Conservation (phyloP, 1,284 basidiomycete species). For the Albatrellus sp. region DNA sequence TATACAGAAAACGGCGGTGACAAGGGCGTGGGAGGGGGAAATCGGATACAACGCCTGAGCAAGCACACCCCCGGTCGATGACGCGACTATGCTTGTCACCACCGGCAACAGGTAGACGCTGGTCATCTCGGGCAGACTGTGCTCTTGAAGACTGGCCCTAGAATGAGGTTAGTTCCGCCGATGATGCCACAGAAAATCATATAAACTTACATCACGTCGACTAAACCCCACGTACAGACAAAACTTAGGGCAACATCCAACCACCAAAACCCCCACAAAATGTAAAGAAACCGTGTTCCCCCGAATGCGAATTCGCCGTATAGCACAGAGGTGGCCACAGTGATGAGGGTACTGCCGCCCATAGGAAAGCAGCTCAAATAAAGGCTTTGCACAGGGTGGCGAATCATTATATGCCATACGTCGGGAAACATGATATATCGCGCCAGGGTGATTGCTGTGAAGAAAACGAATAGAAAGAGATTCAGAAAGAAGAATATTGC, state of each 20-base stretch:
- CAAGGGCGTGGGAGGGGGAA: constrained; percentile 34
- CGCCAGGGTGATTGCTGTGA: constrained; percentile 31
- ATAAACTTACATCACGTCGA: constrained; percentile 49
- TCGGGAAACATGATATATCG: constrained; percentile 48
- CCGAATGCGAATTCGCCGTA: constrained; percentile 33
- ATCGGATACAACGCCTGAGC: constrained; percentile 33
- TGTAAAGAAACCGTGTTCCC: constrained; percentile 41
- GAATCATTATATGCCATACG: constrained; percentile 42
- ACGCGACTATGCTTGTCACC: constrained; percentile 57
- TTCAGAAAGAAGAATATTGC: constrained; percentile 58
- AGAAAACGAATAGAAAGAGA: constrained; percentile 46
- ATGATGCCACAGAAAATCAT: not conserved
- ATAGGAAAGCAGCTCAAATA: constrained; percentile 63
- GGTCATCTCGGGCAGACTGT: constrained; percentile 42
- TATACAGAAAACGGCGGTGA: constrained; percentile 36
- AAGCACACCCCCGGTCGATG: constrained; percentile 53
- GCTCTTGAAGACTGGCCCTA: constrained; percentile 53
- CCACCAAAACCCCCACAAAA: constrained; percentile 70
- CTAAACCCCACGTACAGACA: constrained; percentile 47
- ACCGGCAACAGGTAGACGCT: constrained; percentile 64
- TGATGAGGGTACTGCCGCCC: constrained; percentile 58
- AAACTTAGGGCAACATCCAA: constrained; percentile 46
- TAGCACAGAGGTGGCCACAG: constrained; percentile 30
- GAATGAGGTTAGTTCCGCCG: constrained; percentile 1
- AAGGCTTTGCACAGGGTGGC: constrained; percentile 52